phyloP scores from a whole-genome alignment of 2,329 filamentous ascomycete species.

The Pseudogymnoascus sp. region DNA sequence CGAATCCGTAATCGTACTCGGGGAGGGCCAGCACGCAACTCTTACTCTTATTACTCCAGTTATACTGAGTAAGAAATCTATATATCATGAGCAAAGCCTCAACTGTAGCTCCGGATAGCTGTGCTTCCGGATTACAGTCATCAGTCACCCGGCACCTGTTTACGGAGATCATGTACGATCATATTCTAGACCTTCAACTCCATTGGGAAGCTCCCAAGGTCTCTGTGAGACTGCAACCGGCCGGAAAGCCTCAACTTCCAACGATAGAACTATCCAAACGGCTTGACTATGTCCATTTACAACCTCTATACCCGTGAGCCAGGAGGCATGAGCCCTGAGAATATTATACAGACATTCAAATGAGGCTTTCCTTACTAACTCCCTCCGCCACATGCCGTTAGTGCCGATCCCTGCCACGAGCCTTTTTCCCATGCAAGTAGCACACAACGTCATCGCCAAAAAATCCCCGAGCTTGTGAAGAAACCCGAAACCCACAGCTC shows the following conservation, averaged over 20 bases:
- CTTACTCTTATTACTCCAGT: not conserved
- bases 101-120: not conserved
- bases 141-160: not conserved
- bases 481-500: not conserved
- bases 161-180: not conserved
- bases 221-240: not conserved
- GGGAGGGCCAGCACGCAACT: not conserved
- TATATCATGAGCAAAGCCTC: not conserved
- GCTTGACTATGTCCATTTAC: not conserved
- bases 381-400: not conserved
- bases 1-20: conserved; percentile 4
- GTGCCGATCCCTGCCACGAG: not conserved
- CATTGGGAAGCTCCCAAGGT: not conserved
- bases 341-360: not conserved
- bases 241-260: not conserved
- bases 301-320: not conserved
- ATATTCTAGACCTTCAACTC: not conserved
- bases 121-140: not conserved
- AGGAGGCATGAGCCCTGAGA: not conserved
- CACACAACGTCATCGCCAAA: conserved; percentile 1
- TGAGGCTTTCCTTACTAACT: not conserved
- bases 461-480: not conserved
- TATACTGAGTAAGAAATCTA: not conserved
- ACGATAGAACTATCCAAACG: not conserved
- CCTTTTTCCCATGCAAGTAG: not conserved